Base-by-base conservation (phyloP, 768 basidiomycete species). In the Mycena amicta region DNA sequence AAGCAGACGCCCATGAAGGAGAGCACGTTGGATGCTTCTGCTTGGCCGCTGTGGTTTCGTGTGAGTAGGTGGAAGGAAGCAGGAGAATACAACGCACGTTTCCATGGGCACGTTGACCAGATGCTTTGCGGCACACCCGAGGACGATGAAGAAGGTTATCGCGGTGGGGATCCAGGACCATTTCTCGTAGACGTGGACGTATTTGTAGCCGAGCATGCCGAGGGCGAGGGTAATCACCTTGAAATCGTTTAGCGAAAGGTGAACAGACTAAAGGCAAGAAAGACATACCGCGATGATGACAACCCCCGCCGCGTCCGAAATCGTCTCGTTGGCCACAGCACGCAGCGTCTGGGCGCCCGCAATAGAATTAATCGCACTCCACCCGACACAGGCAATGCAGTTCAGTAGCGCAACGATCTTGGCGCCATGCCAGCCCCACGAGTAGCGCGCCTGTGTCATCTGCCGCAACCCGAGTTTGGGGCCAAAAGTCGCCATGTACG, bases 101-200 rank as follows among this genome's bases (percentile, higher is more conserved):
- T 53, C 62, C 62, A 57, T 60, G 16, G 59, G 62, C 58, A 60
- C 62, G 29, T 63, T 63, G 0, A 60, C 58, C 22, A 87, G 72
- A 41, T 84, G 71, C 61, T 83, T 80, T 0, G 81, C 85, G 3
- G 83, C 77, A 33, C 84, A 62, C 18, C 76, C 76, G 12, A 71
- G 61, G 43, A 65, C 39, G 50, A 75, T 69, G 61, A 75, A 56
- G 69, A 77, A 74, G 53, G 72, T 73, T 63, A 78, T 71, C 50
- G 72, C 71, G 28, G 75, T 72, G 33, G 78, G 77, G 54, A 78
- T 73, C 68, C 75, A 78, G 6, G 75, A 67, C 64, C 70, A 78
- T 41, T 73, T 70, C 63, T 80, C 79, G 66, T 75, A 76, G 28
- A 61, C 50, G 68, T 80, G 79, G 20, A 80, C 74, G 57, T 71